Conservation (phyloP, 1,139 yeast species). For the Meyerozyma elateridarum region DNA sequence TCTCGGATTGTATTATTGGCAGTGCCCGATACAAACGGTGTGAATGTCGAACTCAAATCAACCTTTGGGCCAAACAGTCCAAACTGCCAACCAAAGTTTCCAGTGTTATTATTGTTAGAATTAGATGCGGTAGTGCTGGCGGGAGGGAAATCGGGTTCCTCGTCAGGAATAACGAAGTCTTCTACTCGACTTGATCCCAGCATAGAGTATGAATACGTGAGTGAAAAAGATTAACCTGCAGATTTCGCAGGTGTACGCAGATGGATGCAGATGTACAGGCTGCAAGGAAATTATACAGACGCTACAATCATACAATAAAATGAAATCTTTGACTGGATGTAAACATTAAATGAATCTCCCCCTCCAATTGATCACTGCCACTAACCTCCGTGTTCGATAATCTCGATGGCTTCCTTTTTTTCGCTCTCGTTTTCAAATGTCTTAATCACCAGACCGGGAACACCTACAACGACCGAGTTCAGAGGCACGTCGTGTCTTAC, state of each 20-base stretch:
- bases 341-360: too few species aligned
- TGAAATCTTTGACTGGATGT: too few species aligned
- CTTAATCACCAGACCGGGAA: conserved; percentile 51
- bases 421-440: conserved; percentile 11
- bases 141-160: conserved; percentile 11
- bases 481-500: conserved; percentile 54
- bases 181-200: conserved; percentile 7
- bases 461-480: conserved; percentile 52
- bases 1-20: conserved; percentile 58
- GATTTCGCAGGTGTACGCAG: too few species aligned
- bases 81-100: not conserved
- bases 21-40: conserved; percentile 32
- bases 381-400: not conserved
- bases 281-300: too few species aligned
- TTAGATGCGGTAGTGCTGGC: not conserved
- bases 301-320: too few species aligned
- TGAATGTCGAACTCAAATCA: conserved; percentile 36
- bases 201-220: too few species aligned
- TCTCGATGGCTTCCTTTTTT: conserved; percentile 5
- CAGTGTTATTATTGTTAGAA: not conserved
- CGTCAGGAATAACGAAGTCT: conserved; percentile 22
- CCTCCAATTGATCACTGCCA: too few species aligned
- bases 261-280: too few species aligned
- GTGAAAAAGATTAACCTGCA: too few species aligned
- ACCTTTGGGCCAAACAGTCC: conserved; percentile 28